Evolutionary conservation across 352 stramenopile species (phyloP), one percentile per base, ranked within the genome.

Genomic region (Globisporangium viniferum): DNA sequence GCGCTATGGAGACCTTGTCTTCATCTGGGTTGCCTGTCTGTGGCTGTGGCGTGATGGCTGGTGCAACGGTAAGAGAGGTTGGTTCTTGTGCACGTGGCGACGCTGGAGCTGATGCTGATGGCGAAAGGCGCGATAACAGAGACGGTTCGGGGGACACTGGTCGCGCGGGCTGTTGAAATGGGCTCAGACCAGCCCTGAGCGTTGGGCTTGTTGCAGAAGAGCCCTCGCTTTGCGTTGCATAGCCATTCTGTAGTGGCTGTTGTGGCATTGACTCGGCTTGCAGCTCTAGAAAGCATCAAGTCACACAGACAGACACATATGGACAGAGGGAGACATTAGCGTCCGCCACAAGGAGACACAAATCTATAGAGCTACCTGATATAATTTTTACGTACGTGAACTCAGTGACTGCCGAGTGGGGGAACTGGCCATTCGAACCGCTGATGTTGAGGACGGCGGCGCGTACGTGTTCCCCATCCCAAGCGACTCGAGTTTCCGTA

Each of bases 401-500:
- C 44, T 59, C 33, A 24, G 31, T 6, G 56, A 61, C 9, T 65
- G 64, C 20, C 33, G 31, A 31, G 24, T 35, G 2, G 57, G 27
- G 14, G 57, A 65, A 7, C 39, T 63, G 27, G 15, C 9, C 15
- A 18, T 27, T 20, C 51, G 29, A 44, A 44, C 12, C 20, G 22
- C 20, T 51, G 48, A 59, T 22, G n/a, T 70, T 14, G 58, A 33
- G 0, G 64, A 59, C 5, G 58, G 56, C 2, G 64, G 46, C 9
- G 56, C n/a, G 35, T 62, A 46, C 3, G 29, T 51, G 33, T 18
- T 75, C 31, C 56, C 65, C 51, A 82, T 75, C 0, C 71, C 71
- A 0, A 82, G 61, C 44, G 74, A 67, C 68, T 84, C 70, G 33
- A 86, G 75, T 57, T 84, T 84, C 14, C 74, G 69, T 10, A 82